phyloP scores from a whole-genome alignment of 495 filamentous ascomycete species.

The Neurospora cerealis region DNA sequence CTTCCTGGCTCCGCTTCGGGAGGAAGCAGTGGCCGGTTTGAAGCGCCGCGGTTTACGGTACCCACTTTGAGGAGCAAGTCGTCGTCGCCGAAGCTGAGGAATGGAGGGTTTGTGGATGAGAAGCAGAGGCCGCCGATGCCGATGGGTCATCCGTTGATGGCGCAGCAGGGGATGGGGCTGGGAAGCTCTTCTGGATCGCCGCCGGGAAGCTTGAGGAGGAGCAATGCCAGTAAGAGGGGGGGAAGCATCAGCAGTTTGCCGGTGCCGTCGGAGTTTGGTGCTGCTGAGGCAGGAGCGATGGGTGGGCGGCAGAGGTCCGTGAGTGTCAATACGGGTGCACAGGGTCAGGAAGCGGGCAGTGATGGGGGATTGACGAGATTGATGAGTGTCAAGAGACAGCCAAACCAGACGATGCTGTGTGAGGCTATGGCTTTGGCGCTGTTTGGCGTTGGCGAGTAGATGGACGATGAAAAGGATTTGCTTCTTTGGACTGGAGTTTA shows the following conservation, averaged over 20 bases:
- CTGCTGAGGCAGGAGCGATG: not conserved
- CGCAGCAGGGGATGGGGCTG: not conserved
- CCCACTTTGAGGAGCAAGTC: not conserved
- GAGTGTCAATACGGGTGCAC: not conserved
- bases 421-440: conserved; percentile 25
- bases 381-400: conserved; percentile 18
- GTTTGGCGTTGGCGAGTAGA: conserved; percentile 21
- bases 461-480: too few species aligned
- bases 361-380: conserved; percentile 18
- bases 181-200: not conserved
- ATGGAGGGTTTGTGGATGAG: not conserved
- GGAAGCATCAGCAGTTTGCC: not conserved
- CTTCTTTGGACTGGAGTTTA: not conserved
- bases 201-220: conserved; percentile 6
- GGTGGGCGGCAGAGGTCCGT: not conserved
- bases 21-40: conserved; percentile 11
- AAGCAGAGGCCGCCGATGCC: not conserved
- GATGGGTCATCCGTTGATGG: not conserved
- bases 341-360: not conserved
- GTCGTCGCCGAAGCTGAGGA: not conserved
- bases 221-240: conserved; percentile 7
- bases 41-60: conserved; percentile 15
- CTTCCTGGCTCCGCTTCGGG: not conserved
- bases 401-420: conserved; percentile 14
- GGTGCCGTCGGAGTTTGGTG: not conserved